phyloP scores from a whole-genome alignment of 495 filamentous ascomycete genomes.

The Xylaria scruposa region DNA sequence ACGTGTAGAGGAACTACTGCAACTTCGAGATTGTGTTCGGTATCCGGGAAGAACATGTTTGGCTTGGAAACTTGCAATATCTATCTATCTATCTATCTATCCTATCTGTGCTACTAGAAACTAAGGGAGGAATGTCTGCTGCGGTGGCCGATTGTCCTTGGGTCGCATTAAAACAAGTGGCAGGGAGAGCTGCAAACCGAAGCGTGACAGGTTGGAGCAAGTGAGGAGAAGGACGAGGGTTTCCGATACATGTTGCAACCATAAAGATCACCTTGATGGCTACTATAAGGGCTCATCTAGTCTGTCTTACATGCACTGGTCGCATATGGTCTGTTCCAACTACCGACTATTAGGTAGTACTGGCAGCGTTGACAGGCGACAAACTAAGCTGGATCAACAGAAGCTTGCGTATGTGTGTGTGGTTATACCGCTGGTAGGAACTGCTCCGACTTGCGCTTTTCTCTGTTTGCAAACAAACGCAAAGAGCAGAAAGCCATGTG shows the following conservation, averaged over 20 bases:
- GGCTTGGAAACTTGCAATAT: background rate
- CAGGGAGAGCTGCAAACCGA: conserved; percentile 23
- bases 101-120: conserved; percentile 3
- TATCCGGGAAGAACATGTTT: background rate
- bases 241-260: conserved; percentile 3
- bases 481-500: background rate
- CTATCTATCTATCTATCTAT: background rate
- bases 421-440: background rate
- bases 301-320: background rate
- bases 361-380: background rate
- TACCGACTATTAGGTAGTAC: background rate
- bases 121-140: background rate
- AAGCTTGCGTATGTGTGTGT: background rate
- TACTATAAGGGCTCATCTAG: background rate
- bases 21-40: background rate
- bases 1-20: conserved; percentile 19
- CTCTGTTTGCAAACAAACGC: background rate
- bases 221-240: conserved; percentile 18
- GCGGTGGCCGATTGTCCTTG: conserved; percentile 3
- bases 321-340: background rate
- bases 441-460: too few species aligned
- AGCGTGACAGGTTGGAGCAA: conserved; percentile 20
- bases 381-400: background rate
- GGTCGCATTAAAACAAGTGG: conserved; percentile 2
- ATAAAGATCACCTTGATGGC: conserved; percentile 9